Base-by-base conservation (phyloP, 768 basidiomycete genomes). In the Boletus tomentosulus region DNA sequence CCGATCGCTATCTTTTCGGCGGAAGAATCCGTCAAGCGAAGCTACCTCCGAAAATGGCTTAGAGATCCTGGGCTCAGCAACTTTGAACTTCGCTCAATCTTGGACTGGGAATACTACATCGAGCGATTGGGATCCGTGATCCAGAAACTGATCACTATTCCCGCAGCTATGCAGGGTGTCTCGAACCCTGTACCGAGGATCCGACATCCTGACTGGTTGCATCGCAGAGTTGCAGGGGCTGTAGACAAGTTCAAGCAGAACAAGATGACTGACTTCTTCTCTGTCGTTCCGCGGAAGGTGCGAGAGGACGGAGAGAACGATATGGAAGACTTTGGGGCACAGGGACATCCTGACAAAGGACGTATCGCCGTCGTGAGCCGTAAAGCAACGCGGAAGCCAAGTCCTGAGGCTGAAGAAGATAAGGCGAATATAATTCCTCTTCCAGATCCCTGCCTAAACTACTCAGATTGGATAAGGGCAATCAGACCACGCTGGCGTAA, bases 71-170 rank as follows among this genome's bases (percentile, higher is more conserved):
- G 86, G 59, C 76, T 98, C 35, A 73, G 81, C 34, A 87, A 83
- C 59, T 98, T 99, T 61, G 95, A 98, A 50, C 75, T 99, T 41
- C 86, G 97, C 16, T 85, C 89, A 16, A 97, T 99, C 60, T 78
- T 99, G 56, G 97, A 99, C 67, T 99, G 97, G 97, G 82, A 85
- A 31, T 99, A 99, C 71, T 99, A 98, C 74, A 95, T 98, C 62
- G 97, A 98, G 64, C 87, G 97, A 16, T 72, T 99, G 24, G 97
- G 97, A 6, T 97, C 94, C 2, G 97, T 98, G 61, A 94, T 99
- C 54, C 97, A 99, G 72, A 99, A 99, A 63, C 76, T 99, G 51
- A 98, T 99, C 72, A 99, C 97, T 2, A 99, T 99, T 62, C 97
- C 97, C 8, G 97, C 97, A 7, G 97, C 97, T 1, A 89, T 98